A percentile compares a stretch with the other conserved stretches of the same genome.
phyloP scores from a whole-genome alignment of 2,329 filamentous ascomycete species.

The Juglanconis oblonga region DNA sequence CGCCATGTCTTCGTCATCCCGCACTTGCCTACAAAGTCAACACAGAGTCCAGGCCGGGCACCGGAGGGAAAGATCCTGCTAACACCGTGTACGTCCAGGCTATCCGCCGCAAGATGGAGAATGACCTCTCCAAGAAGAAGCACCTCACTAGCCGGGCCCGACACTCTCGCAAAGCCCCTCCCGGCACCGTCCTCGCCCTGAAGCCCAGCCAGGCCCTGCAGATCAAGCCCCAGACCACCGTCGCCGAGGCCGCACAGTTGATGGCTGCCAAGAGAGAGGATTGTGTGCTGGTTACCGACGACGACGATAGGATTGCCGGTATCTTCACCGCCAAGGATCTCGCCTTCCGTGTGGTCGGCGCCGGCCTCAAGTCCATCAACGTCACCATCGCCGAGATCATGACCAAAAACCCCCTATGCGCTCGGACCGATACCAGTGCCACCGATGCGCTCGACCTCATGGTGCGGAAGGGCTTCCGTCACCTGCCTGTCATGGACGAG shows the following conservation, averaged over 20 bases:
- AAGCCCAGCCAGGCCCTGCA: conserved; percentile 95
- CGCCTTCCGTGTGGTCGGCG: conserved; percentile 92
- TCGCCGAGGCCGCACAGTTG: conserved; percentile 93
- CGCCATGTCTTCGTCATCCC: not conserved
- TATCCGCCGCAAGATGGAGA: conserved; percentile 95
- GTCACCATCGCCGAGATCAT: conserved; percentile 98
- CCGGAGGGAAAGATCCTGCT: conserved; percentile 25
- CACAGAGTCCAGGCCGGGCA: not conserved
- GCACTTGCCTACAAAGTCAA: not conserved
- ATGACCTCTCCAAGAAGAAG: conserved; percentile 97
- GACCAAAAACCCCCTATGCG: conserved; percentile 98
- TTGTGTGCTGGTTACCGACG: conserved; percentile 95
- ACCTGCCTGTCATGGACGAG: conserved; percentile 98
- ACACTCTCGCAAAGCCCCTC: conserved; percentile 87
- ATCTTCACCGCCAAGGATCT: conserved; percentile 99
- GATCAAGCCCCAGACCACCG: conserved; percentile 92
- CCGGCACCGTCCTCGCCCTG: conserved; percentile 90
- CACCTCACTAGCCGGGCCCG: conserved; percentile 73
- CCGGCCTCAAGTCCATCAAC: conserved; percentile 81
- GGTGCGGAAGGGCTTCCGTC: conserved; percentile 96
- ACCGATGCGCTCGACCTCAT: conserved; percentile 97
- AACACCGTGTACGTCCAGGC: conserved; percentile 58
- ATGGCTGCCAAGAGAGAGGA: conserved; percentile 99
- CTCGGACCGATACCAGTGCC: conserved; percentile 94
- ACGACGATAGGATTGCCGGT: conserved; percentile 95